phyloP scores from a whole-genome alignment of 2,329 filamentous ascomycete genomes.

The Tricladium varicosporioides region DNA sequence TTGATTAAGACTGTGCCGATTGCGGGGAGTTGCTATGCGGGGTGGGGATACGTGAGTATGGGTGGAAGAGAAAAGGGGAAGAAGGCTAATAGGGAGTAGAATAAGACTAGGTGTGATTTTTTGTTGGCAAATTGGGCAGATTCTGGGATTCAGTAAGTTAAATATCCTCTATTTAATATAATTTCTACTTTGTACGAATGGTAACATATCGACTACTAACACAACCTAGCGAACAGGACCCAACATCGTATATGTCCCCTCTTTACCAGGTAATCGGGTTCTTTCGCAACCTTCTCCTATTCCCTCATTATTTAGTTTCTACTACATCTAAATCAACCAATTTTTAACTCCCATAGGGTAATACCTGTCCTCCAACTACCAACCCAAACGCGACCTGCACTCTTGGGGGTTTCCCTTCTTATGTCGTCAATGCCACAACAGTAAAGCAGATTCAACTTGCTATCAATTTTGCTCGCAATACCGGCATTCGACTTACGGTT shows the following conservation, averaged over 20 bases:
- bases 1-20: constrained; percentile 44
- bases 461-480: constrained; percentile 42
- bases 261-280: too few species aligned
- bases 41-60: constrained; percentile 22
- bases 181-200: too few species aligned
- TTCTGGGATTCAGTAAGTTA: constrained; percentile 38
- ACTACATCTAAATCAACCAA: constrained; percentile 5
- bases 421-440: constrained; percentile 35
- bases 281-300: too few species aligned
- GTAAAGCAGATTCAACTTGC: constrained; percentile 45
- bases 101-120: constrained; percentile 1
- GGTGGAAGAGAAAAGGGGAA: constrained; percentile 32
- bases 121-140: constrained; percentile 33
- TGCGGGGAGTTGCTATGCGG: neutral
- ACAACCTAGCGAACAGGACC: constrained; percentile 32
- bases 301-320: too few species aligned
- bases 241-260: constrained; percentile 47
- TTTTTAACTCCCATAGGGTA: constrained; percentile 17
- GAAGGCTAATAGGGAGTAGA: neutral
- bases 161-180: too few species aligned
- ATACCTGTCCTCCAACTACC: constrained; percentile 35
- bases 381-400: constrained; percentile 34
- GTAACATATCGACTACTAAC: neutral
- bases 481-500: constrained; percentile 40
- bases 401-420: constrained; percentile 28